phyloP scores from a whole-genome alignment of 176 grass and related monocot genomes.

The Eremochloa ophiuroides region DNA sequence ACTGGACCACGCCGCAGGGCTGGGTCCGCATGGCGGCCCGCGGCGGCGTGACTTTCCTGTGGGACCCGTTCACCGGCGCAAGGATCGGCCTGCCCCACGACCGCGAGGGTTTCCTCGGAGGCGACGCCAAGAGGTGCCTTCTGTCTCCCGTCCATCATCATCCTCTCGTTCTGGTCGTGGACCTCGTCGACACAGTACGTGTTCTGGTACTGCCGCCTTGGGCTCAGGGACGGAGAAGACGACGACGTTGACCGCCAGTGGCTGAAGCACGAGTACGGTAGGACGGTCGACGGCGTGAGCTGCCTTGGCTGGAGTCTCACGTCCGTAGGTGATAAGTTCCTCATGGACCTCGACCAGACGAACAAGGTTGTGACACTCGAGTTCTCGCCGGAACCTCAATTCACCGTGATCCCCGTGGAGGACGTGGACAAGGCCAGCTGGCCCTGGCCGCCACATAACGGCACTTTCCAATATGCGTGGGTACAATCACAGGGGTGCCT shows the following conservation, averaged over 20 bases:
- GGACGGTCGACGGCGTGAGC: not conserved
- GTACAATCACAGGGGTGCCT: not conserved
- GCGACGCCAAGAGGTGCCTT: not conserved
- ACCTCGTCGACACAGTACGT: not conserved
- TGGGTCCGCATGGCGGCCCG: not conserved
- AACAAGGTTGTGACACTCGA: not conserved
- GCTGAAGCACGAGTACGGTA: not conserved
- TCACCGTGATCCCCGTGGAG: not conserved
- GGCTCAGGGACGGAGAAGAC: not conserved
- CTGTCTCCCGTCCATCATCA: not conserved
- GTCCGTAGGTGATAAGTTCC: not conserved
- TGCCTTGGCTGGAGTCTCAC: not conserved
- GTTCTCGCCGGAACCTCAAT: not conserved
- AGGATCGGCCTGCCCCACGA: not conserved
- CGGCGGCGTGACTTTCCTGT: not conserved
- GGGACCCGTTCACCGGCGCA: not conserved
- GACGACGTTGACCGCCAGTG: not conserved
- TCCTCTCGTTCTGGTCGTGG: not conserved
- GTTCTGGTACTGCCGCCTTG: not conserved
- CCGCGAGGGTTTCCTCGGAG: not conserved
- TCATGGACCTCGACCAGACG: not conserved
- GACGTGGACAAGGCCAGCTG: too few relatives aligned
- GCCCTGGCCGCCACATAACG: not conserved
- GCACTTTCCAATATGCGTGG: fast-evolving
- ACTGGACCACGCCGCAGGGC: slow-evolving; percentile 5